A percentile compares a stretch with the other conserved stretches of the same genome.
phyloP scores from a whole-genome alignment of 192 early-diverging fungal genomes.

The Entomortierella beljakovae region DNA sequence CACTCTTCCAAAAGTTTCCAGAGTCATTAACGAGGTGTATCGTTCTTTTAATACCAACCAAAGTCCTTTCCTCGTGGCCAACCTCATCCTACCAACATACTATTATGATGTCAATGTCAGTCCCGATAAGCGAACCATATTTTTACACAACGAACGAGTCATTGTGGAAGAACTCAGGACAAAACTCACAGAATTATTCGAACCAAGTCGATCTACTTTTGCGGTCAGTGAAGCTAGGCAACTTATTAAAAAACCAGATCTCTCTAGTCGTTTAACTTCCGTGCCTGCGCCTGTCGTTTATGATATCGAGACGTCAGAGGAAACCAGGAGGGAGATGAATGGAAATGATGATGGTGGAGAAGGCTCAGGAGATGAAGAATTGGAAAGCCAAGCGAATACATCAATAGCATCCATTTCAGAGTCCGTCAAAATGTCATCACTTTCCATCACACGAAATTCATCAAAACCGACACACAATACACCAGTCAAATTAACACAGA shows the following conservation, averaged over 20 bases:
- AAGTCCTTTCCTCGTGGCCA: constrained; percentile 83
- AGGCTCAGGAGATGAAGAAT: neutral
- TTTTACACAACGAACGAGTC: constrained; percentile 81
- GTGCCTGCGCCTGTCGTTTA: too few species aligned
- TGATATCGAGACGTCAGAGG: too few species aligned
- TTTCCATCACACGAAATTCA: neutral
- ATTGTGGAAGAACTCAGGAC: constrained; percentile 65
- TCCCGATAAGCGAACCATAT: constrained; percentile 93
- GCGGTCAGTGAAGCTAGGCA: constrained; percentile 38
- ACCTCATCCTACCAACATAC: constrained; percentile 69
- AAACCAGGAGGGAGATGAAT: neutral
- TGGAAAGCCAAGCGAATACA: neutral
- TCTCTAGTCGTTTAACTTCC: constrained; percentile 6
- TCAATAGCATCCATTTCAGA: neutral
- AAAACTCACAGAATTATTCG: constrained; percentile 60
- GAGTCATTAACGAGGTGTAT: constrained; percentile 88
- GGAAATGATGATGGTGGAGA: neutral
- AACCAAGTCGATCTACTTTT: constrained; percentile 69
- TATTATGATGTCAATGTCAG: constrained; percentile 93
- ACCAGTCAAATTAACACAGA: constrained; percentile 8
- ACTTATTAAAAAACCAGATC: constrained; percentile 44
- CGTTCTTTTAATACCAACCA: constrained; percentile 72
- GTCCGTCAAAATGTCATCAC: neutral
- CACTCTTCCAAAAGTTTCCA: constrained; percentile 80
- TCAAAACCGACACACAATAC: neutral